Evolutionary conservation across 1,284 basidiomycete species (phyloP).

Genomic region (Malassezia brasiliensis): DNA sequence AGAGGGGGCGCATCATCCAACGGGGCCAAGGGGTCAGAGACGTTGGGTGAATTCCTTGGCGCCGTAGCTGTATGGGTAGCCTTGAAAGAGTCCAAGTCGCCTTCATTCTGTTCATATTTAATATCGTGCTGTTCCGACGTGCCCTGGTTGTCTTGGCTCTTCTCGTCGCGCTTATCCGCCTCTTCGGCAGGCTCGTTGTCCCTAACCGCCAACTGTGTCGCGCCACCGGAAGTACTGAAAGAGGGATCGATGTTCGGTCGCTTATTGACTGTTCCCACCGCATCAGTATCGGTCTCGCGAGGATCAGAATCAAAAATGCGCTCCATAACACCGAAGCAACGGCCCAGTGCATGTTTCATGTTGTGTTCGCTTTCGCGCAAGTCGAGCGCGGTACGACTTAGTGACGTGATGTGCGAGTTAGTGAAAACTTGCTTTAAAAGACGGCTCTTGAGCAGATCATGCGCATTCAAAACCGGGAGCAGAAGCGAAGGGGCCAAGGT

Average conservation of each 20-base stretch:
- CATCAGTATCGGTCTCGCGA: not conserved
- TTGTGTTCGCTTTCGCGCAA: conserved; percentile 41
- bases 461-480: conserved; percentile 36
- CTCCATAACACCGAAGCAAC: conserved; percentile 43
- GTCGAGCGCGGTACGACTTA: conserved; percentile 45
- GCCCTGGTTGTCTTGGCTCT: no score
- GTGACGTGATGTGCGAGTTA: conserved; percentile 43
- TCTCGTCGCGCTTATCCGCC: no score
- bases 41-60: no score
- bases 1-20: conserved; percentile 30
- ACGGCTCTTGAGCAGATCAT: conserved; percentile 36
- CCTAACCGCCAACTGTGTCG: no score
- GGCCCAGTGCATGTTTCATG: conserved; percentile 36
- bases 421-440: conserved; percentile 44
- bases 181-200: no score
- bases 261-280: not conserved
- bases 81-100: no score
- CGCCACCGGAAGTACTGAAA: no score
- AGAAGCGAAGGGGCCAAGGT: conserved; percentile 39
- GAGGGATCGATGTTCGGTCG: no score
- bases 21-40: not conserved
- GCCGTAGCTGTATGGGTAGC: no score
- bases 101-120: no score
- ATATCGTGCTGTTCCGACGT: no score
- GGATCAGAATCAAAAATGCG: conserved; percentile 8